phyloP scores from a whole-genome alignment of 306 rosid genomes.

The Rosa chinensis region DNA sequence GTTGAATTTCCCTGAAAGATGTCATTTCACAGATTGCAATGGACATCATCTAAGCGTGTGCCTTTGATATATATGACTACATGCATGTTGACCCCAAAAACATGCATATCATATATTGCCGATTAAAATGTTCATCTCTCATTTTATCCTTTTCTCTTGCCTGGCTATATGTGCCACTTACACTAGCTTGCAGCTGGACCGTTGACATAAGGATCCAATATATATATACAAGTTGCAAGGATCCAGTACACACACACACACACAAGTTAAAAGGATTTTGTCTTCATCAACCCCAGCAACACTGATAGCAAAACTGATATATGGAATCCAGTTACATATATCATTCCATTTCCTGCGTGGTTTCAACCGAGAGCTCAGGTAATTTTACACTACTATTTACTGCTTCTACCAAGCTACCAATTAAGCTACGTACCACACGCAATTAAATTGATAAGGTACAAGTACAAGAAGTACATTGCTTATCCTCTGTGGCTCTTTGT shows the following conservation, averaged over 20 bases:
- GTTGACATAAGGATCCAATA: neutral
- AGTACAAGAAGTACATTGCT: neutral
- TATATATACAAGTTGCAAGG: too few species aligned
- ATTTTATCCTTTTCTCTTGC: neutral
- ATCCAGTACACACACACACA: too few species aligned
- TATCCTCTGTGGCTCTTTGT: neutral
- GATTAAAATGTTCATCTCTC: neutral
- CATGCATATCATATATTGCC: neutral
- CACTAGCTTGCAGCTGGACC: neutral
- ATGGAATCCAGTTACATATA: neutral
- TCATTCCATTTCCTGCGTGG: neutral
- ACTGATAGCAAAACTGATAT: neutral
- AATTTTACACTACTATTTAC: neutral
- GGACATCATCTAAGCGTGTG: neutral
- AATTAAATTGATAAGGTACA: neutral
- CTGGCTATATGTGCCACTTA: slow-evolving; percentile 1
- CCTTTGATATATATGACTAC: neutral
- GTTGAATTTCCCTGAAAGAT: neutral
- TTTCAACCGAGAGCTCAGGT: neutral
- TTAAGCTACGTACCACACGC: neutral
- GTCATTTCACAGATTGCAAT: neutral
- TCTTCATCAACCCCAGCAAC: slow-evolving; percentile 4
- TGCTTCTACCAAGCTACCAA: neutral
- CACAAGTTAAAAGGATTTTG: neutral
- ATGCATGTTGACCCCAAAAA: neutral